Evolutionary conservation across 1,139 yeast genomes (phyloP).

Genomic region (Yamadazyma kanchanaburiensis): DNA sequence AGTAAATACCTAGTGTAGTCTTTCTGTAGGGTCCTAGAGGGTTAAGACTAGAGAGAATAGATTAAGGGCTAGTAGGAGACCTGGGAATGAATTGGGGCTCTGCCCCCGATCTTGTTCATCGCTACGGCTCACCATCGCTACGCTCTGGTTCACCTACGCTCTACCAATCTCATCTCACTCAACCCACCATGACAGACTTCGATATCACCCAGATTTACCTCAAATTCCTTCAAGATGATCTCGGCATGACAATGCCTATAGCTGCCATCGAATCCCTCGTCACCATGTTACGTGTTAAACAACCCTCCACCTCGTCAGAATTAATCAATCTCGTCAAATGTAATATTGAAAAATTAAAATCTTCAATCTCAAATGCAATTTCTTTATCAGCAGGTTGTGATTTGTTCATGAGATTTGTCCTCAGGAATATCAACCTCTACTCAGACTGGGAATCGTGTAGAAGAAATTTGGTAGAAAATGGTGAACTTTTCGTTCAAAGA

Average conservation of each 20-base stretch:
- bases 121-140: no score
- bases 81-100: no score
- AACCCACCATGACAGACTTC: conserved; percentile 26
- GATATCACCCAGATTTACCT: conserved; percentile 81
- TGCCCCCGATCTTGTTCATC: no score
- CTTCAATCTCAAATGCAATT: conserved; percentile 83
- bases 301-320: conserved; percentile 92
- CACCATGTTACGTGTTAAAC: conserved; percentile 72
- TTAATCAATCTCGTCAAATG: conserved; percentile 75
- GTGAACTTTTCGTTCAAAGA: conserved; percentile 85
- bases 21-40: no score
- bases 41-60: no score
- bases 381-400: conserved; percentile 98
- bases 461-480: conserved; percentile 86
- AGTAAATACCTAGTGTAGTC: no score
- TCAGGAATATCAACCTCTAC: conserved; percentile 82
- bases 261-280: conserved; percentile 97
- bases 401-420: conserved; percentile 87
- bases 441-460: conserved; percentile 97
- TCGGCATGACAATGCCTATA: conserved; percentile 97
- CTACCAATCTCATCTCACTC: no score
- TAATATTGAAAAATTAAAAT: conserved; percentile 71
- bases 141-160: no score
- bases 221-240: conserved; percentile 76
- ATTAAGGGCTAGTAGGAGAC: no score